Evolutionary conservation across 2,329 filamentous ascomycete genomes (phyloP).

Genomic region (Xenoacremonium recifei): DNA sequence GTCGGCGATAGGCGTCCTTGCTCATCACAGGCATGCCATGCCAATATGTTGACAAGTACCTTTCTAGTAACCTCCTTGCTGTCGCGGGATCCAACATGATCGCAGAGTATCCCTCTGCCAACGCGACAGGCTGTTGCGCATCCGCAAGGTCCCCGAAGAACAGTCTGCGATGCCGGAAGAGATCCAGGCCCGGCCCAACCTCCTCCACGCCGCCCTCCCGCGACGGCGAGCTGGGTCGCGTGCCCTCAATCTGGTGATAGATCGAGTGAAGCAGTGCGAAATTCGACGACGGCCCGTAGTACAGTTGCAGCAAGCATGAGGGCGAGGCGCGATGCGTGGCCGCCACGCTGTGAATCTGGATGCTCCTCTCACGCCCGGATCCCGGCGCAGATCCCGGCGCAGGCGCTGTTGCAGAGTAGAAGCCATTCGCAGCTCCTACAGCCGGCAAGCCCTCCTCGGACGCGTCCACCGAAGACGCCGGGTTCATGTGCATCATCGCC

Average conservation of each 20-base stretch:
- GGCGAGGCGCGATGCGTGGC: conserved; percentile 44
- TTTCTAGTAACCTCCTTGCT: conserved; percentile 36
- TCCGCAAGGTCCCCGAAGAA: conserved; percentile 37
- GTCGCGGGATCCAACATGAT: conserved; percentile 39
- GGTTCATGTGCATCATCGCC: conserved; percentile 15
- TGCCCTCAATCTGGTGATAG: conserved; percentile 32
- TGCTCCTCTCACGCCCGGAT: conserved; percentile 22
- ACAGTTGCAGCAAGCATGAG: conserved; percentile 42
- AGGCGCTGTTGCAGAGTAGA: conserved; percentile 5
- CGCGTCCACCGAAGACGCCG: conserved; percentile 15
- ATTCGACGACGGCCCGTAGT: conserved; percentile 46
- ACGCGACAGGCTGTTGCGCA: conserved; percentile 24
- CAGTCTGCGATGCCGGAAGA: conserved; percentile 27
- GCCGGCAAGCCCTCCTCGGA: conserved; percentile 16
- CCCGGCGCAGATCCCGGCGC: conserved; percentile 9
- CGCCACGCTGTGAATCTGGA: conserved; percentile 42
- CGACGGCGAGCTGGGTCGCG: conserved; percentile 16
- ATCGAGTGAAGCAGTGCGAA: conserved; percentile 39
- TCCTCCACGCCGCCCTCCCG: conserved; percentile 29
- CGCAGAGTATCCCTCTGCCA: conserved; percentile 21
- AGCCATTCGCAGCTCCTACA: conserved; percentile 8
- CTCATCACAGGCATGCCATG: conserved; percentile 34
- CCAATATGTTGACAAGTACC: conserved; percentile 41
- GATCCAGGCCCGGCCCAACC: conserved; percentile 29
- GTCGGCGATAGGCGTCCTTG: conserved; percentile 32